phyloP scores from a whole-genome alignment of 2,329 filamentous ascomycete species.

The Epichloe amarillans region DNA sequence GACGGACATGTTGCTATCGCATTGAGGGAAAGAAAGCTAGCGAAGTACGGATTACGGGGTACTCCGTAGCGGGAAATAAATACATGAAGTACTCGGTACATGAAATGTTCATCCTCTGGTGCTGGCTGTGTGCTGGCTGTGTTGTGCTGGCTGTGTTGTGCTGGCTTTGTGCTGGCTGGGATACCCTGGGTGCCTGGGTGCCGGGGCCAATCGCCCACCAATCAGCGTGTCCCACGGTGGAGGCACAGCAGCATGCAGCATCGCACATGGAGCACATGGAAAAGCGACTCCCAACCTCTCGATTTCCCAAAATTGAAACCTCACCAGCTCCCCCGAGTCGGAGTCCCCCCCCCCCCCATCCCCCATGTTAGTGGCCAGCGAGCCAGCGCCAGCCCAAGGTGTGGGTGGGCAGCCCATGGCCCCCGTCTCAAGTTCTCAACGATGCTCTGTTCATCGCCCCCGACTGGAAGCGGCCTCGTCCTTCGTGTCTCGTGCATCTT shows the following conservation, averaged over 20 bases:
- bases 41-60: neutral
- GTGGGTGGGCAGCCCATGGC: no score
- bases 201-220: neutral
- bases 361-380: neutral
- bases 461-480: neutral
- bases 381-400: neutral
- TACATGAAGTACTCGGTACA: neutral
- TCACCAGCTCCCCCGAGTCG: no score
- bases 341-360: no score
- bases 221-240: neutral
- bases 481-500: neutral
- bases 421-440: no score
- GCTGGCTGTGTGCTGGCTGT: neutral
- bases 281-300: slow-evolving; percentile 7
- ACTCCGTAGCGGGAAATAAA: neutral
- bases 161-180: neutral
- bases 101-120: no score
- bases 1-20: neutral
- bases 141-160: neutral
- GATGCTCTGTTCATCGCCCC: neutral
- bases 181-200: neutral
- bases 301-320: slow-evolving; percentile 1
- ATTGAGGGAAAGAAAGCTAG: neutral
- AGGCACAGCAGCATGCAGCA: neutral
- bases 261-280: no score